Evolutionary conservation across 2,329 filamentous ascomycete species (phyloP).

Genomic region (Apiospora kogelbergensis): DNA sequence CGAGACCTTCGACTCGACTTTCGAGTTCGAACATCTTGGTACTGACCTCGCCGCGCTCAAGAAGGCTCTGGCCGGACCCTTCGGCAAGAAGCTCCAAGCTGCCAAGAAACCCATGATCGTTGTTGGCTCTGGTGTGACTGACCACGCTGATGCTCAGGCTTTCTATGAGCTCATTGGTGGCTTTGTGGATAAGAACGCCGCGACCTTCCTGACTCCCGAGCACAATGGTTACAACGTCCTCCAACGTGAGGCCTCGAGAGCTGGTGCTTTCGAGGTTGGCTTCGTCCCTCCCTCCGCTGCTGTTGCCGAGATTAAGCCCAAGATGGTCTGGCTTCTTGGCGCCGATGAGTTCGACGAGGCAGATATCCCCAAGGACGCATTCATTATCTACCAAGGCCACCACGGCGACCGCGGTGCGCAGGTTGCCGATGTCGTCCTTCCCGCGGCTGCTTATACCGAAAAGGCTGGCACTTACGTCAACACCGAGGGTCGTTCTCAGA

Average conservation of each 20-base stretch:
- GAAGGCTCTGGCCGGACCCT: slow-evolving; percentile 78
- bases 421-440: slow-evolving; percentile 90
- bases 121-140: slow-evolving; percentile 86
- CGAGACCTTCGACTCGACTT: slow-evolving; percentile 89
- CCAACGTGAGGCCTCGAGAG: slow-evolving; percentile 87
- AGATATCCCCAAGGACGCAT: slow-evolving; percentile 93
- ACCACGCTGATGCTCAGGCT: slow-evolving; percentile 87
- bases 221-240: slow-evolving; percentile 99
- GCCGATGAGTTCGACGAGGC: slow-evolving; percentile 85
- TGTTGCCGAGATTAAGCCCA: slow-evolving; percentile 82
- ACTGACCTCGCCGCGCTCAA: slow-evolving; percentile 78
- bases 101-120: slow-evolving; percentile 97
- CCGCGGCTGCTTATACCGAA: slow-evolving; percentile 94
- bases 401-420: slow-evolving; percentile 93
- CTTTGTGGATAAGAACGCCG: slow-evolving; percentile 91
- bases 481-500: slow-evolving; percentile 94
- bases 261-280: slow-evolving; percentile 92
- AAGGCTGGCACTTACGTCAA: slow-evolving; percentile 96
- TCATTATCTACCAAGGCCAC: slow-evolving; percentile 97
- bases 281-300: slow-evolving; percentile 83
- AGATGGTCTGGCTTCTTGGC: slow-evolving; percentile 95
- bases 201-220: slow-evolving; percentile 82
- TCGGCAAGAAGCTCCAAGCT: slow-evolving; percentile 86
- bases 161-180: slow-evolving; percentile 88
- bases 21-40: slow-evolving; percentile 91